Evolutionary conservation across 192 early-diverging fungal genomes (phyloP).

Genomic region (Diversispora eburnea): DNA sequence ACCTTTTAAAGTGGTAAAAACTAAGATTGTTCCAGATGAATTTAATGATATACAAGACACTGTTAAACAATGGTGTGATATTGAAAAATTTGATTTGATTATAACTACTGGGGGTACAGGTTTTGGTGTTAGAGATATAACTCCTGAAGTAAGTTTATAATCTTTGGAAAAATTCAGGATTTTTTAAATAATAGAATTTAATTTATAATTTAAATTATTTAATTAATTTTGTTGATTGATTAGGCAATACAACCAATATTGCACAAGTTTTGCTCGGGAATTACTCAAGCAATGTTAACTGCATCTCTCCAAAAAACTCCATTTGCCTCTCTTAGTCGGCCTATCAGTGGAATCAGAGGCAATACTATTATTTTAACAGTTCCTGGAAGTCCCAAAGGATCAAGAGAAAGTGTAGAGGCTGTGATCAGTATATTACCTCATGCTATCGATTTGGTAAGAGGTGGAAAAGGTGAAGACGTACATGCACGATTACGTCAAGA

Average conservation of each 20-base stretch:
- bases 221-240: neutral
- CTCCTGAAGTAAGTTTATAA: conserved; percentile 65
- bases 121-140: conserved; percentile 78
- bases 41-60: conserved; percentile 45
- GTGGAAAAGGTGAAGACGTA: conserved; percentile 53
- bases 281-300: conserved; percentile 73
- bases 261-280: conserved; percentile 64
- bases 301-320: conserved; percentile 79
- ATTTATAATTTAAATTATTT: no score
- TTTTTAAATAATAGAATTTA: no score
- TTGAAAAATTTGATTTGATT: conserved; percentile 58
- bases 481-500: conserved; percentile 51
- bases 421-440: conserved; percentile 75
- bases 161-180: no score
- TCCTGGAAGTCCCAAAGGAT: conserved; percentile 86
- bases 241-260: conserved; percentile 75
- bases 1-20: conserved; percentile 39
- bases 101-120: conserved; percentile 93
- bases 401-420: conserved; percentile 77
- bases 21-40: conserved; percentile 53
- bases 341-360: conserved; percentile 60
- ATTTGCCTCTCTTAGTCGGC: conserved; percentile 85
- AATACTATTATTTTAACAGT: conserved; percentile 73
- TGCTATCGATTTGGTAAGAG: conserved; percentile 67
- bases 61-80: conserved; percentile 51